Conservation (phyloP, 2,329 filamentous ascomycete species). For the Aphanoascus verrucosus region DNA sequence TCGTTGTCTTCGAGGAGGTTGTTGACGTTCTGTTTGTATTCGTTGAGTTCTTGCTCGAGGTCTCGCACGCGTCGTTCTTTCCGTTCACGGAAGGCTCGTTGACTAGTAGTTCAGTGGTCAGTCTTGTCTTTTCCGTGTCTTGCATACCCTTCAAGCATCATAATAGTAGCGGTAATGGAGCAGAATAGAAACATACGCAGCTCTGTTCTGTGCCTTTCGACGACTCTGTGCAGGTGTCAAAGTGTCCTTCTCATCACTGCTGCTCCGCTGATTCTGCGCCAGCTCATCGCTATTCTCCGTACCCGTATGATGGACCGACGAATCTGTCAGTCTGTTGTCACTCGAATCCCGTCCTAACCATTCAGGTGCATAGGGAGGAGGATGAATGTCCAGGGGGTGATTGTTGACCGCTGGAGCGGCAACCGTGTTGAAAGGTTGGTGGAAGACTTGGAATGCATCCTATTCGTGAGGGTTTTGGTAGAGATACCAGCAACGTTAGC, state of each 20-base stretch:
- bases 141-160: too few relatives aligned
- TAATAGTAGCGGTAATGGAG: not conserved
- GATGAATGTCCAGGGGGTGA: not conserved
- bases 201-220: conserved; percentile 61
- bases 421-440: not conserved
- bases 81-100: conserved; percentile 89
- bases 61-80: conserved; percentile 93
- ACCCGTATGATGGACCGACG: not conserved
- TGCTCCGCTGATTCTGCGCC: conserved; percentile 24
- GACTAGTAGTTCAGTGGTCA: conserved; percentile 43
- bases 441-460: conserved; percentile 1
- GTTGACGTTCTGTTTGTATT: conserved; percentile 62
- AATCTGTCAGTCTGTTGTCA: conserved; percentile 8
- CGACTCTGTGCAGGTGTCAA: conserved; percentile 47
- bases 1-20: conserved; percentile 73
- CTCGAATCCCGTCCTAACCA: conserved; percentile 3
- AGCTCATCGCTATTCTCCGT: conserved; percentile 9
- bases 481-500: too few relatives aligned
- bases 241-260: conserved; percentile 45
- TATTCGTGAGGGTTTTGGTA: not conserved
- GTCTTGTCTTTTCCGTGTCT: not conserved
- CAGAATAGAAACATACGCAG: conserved; percentile 48
- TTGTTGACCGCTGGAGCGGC: not conserved
- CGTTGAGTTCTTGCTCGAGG: conserved; percentile 72
- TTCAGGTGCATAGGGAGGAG: not conserved